Evolutionary conservation across 1,139 yeast genomes (phyloP), one percentile per base, ranked within the genome.

Genomic region (Suhomyces panamericanus): DNA sequence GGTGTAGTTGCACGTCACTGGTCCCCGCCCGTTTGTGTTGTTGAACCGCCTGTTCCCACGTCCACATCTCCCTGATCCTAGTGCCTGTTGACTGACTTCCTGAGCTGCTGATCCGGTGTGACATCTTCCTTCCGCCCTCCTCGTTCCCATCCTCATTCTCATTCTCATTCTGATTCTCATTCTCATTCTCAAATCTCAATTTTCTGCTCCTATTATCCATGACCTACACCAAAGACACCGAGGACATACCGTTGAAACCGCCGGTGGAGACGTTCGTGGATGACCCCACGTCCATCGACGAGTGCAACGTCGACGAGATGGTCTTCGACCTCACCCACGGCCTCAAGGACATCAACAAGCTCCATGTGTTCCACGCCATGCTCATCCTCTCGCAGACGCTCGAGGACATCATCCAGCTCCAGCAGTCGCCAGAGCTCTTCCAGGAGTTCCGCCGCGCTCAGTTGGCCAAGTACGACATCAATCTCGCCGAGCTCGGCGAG

Each of bases 231-330:
- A 45, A 36, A 31, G 55, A 52, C 39, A 56, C 59, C 33, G 50
- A 57, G 7, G 77, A 71, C 24, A 59, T 73, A 39, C 77, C 75
- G 47, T 64, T 73, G 51, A 73, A 72, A 48, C 65, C 63, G 9
- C 59, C 64, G 4, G 67, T 60, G 43, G 75, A 72, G 49, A 73
- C 78, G 17, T 73, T 73, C 56, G 70, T 64, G 27, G 79, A 73
- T 55, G 77, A 67, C 16, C 78, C 79, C 3, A 53, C 50, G 26
- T 54, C 61, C 20, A 49, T 70, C 10, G 67, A 63, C 7, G 78
- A 72, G 38, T 68, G 72, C 15, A 55, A 59, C 42, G 52, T 69
- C n/a, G 64, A 64, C 34, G 77, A 72, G 39, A 57, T 74, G 15
- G 62, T 59, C 11, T 63, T 65, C 48, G 76, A 72, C 47, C 52